A percentile compares a stretch with the other conserved stretches of the same genome.
Evolutionary conservation across 2,329 filamentous ascomycete species (phyloP).

Genomic region (Aspergillus arachidicola): DNA sequence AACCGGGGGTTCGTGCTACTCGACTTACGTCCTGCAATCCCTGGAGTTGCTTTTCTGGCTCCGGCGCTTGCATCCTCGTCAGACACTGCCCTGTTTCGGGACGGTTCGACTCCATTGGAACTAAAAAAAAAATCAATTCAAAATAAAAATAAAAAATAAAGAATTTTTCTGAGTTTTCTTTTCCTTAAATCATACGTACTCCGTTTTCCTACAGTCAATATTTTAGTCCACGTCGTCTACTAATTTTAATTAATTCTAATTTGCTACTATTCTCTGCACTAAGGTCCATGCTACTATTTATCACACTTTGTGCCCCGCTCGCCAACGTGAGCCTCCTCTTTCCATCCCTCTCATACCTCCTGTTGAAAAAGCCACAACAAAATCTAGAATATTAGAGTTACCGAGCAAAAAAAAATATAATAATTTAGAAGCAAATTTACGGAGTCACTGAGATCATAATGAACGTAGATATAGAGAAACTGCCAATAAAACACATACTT

Average conservation of each 20-base stretch:
- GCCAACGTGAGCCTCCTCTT: slow-evolving; percentile 3
- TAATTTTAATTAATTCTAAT: background rate
- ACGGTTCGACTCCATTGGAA: slow-evolving; percentile 19
- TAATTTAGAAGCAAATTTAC: background rate
- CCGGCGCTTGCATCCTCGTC: slow-evolving; percentile 27
- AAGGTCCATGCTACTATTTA: background rate
- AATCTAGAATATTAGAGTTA: background rate
- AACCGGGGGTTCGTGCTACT: slow-evolving; percentile 31
- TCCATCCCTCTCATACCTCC: background rate
- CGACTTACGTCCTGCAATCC: slow-evolving; percentile 19
- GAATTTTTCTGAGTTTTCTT: background rate
- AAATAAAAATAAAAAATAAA: background rate
- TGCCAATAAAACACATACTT: background rate
- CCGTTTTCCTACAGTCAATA: slow-evolving; percentile 3
- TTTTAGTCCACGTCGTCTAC: background rate
- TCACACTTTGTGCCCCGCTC: background rate
- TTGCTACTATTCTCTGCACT: background rate
- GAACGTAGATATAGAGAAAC: background rate
- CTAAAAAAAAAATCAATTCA: background rate
- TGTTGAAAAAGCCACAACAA: background rate
- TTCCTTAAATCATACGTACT: background rate
- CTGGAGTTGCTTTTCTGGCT: slow-evolving; percentile 24
- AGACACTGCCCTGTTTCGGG: slow-evolving; percentile 26
- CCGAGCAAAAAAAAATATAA: background rate
- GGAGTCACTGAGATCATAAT: background rate